Conservation (phyloP, 495 filamentous ascomycete genomes). For the Xylaria acuta region DNA sequence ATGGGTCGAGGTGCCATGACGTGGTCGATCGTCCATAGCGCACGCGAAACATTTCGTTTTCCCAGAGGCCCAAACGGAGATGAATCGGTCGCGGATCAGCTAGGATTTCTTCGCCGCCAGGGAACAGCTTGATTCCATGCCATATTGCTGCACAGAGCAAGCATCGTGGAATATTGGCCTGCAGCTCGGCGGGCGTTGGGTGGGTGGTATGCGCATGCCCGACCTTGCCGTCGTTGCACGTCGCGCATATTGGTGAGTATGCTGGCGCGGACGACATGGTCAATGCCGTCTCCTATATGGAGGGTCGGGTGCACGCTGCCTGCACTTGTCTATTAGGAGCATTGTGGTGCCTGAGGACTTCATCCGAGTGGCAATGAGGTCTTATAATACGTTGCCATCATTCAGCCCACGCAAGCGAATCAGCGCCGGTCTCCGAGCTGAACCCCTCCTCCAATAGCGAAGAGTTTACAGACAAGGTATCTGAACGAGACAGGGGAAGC, state of each 20-base stretch:
- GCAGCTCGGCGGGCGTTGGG: neutral
- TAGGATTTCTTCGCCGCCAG: neutral
- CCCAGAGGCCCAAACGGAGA: slow-evolving; percentile 1
- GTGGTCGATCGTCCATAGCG: neutral
- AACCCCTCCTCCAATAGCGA: neutral
- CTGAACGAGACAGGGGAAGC: neutral
- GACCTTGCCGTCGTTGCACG: neutral
- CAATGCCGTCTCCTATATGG: neutral
- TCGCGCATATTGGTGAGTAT: neutral
- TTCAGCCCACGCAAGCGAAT: neutral
- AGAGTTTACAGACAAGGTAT: neutral
- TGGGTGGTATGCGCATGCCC: neutral
- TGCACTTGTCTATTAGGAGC: neutral
- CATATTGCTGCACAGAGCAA: neutral
- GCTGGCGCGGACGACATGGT: neutral
- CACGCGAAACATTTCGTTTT: neutral
- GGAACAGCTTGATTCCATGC: neutral
- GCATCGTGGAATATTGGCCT: neutral
- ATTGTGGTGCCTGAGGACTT: neutral
- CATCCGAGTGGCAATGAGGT: neutral
- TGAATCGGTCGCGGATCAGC: neutral
- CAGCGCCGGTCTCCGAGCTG: neutral
- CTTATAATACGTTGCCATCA: neutral
- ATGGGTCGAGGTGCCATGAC: slow-evolving; percentile 2
- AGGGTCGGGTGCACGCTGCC: neutral